phyloP scores from a whole-genome alignment of 148 eudicot genomes.

The Beta vulgaris region DNA sequence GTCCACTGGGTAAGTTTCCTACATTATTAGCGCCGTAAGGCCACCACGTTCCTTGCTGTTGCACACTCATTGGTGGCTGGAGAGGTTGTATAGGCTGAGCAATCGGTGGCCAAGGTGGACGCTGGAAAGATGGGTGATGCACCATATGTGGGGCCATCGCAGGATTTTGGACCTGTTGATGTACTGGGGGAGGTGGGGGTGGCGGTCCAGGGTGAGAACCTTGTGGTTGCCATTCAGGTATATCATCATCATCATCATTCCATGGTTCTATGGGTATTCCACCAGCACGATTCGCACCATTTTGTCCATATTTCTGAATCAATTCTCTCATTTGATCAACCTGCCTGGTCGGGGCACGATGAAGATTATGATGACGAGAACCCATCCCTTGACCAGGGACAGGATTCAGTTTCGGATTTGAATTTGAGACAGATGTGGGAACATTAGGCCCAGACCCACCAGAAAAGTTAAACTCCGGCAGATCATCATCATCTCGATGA shows the following conservation, averaged over 20 bases:
- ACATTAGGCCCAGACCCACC: slow-evolving; percentile 36
- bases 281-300: slow-evolving; percentile 21
- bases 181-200: slow-evolving; percentile 7
- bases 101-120: slow-evolving; percentile 16
- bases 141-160: slow-evolving; percentile 22
- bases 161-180: slow-evolving; percentile 1
- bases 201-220: slow-evolving; percentile 15
- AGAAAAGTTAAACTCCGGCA: slow-evolving; percentile 83
- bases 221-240: slow-evolving; percentile 93
- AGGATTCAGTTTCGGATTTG: slow-evolving; percentile 13
- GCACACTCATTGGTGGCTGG: slow-evolving; percentile 33
- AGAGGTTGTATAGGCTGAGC: slow-evolving; percentile 26
- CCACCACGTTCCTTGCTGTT: slow-evolving; percentile 40
- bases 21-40: slow-evolving; percentile 24
- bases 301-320: slow-evolving; percentile 77
- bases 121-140: slow-evolving; percentile 18
- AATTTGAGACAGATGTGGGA: slow-evolving; percentile 17
- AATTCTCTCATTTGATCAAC: slow-evolving; percentile 75
- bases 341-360: slow-evolving; percentile 30
- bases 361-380: slow-evolving; percentile 15
- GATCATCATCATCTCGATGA: slow-evolving; percentile 79
- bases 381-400: slow-evolving; percentile 5
- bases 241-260: slow-evolving; percentile 90
- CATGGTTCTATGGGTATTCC: slow-evolving; percentile 39
- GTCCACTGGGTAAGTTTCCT: slow-evolving; percentile 27